These are phyloP conservation scores for Lipomyces chichibuensis DNA, from an alignment of 805 yeast genomes.

Conservation along the genomic window DNA sequence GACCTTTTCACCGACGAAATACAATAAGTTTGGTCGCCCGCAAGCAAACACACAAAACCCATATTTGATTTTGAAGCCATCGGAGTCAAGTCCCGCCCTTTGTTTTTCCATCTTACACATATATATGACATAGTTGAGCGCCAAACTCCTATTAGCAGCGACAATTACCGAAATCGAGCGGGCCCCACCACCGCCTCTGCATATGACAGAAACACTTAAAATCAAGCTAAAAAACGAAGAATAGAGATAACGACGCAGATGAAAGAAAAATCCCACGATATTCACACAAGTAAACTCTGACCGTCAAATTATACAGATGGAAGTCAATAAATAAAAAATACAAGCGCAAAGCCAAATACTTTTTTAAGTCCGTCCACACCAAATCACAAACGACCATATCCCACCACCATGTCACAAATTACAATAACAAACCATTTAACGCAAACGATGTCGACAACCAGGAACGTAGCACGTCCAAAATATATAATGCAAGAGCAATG, in stretches of 20 bases:
- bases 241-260: slow-evolving; percentile 2
- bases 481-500: slow-evolving; percentile 1
- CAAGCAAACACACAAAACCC: background rate
- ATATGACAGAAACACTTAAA: background rate
- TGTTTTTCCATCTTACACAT: background rate
- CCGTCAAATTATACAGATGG: slow-evolving; percentile 6
- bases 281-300: background rate
- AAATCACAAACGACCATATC: background rate
- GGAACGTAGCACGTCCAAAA: background rate
- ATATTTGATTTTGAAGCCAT: background rate
- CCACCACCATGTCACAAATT: slow-evolving; percentile 1
- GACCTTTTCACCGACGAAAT: background rate
- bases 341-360: slow-evolving; percentile 4
- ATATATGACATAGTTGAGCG: slow-evolving; percentile 7
- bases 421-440: background rate
- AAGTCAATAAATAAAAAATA: background rate
- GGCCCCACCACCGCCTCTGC: slow-evolving; percentile 2
- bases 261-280: slow-evolving; percentile 3
- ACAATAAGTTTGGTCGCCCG: background rate
- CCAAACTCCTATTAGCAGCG: slow-evolving; percentile 6
- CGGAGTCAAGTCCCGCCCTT: background rate
- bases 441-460: background rate
- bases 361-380: slow-evolving; percentile 11
- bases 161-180: background rate
- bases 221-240: background rate